Percentiles rank a stretch among this genome's conserved stretches.
Conservation (phyloP, 768 basidiomycete species). For the Collybiopsis luxurians region DNA sequence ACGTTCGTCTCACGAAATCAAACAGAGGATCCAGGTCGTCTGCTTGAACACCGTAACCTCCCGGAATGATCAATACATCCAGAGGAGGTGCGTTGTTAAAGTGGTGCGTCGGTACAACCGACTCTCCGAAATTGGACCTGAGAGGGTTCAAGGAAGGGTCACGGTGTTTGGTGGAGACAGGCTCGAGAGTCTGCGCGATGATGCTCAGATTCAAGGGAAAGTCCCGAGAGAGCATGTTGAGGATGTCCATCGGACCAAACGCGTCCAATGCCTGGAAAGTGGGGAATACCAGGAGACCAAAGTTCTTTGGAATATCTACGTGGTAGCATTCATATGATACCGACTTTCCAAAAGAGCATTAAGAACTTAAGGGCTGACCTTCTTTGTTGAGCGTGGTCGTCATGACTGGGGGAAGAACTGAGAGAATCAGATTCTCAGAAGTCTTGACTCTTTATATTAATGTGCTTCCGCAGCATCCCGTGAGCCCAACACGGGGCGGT, state of each 20-base stretch:
- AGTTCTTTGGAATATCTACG: neutral
- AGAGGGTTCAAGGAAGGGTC: constrained; percentile 6
- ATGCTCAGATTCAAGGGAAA: constrained; percentile 24
- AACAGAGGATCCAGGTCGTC: constrained; percentile 23
- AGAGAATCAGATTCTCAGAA: too few relatives aligned
- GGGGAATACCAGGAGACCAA: constrained; percentile 7
- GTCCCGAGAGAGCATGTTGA: constrained; percentile 25
- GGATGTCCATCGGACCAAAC: constrained; percentile 32
- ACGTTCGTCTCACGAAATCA: constrained; percentile 30
- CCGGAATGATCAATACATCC: constrained; percentile 34
- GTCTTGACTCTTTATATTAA: too few relatives aligned
- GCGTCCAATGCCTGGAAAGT: constrained; percentile 31
- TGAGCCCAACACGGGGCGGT: too few relatives aligned
- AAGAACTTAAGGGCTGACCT: too few relatives aligned
- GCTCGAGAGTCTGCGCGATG: constrained; percentile 27
- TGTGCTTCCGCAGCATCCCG: too few relatives aligned
- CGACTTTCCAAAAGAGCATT: too few relatives aligned
- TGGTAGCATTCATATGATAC: neutral
- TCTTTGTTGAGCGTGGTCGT: too few relatives aligned
- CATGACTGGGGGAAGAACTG: too few relatives aligned
- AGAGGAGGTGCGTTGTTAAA: constrained; percentile 31
- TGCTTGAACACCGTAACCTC: constrained; percentile 25
- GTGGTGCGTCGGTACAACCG: constrained; percentile 37
- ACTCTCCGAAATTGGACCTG: constrained; percentile 27
- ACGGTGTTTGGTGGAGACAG: constrained; percentile 27